Base-by-base conservation (phyloP, 2,329 filamentous ascomycete species). In the Dryadomyces quercivorus region DNA sequence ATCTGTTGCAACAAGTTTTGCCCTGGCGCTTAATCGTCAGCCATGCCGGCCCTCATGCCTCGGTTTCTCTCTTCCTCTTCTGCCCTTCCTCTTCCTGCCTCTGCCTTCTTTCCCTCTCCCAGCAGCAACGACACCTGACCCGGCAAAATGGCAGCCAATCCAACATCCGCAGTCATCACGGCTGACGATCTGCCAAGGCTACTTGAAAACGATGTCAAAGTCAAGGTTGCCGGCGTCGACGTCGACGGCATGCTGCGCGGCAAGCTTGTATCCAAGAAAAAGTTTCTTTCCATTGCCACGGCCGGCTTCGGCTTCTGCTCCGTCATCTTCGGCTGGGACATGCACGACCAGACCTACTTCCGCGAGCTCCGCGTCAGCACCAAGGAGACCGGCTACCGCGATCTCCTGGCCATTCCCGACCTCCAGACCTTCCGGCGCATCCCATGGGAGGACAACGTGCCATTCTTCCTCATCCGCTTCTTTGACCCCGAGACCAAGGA, bases 281-380 rank as follows among this genome's bases (percentile, higher is more conserved):
- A 96, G 72, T 95, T 96, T 69, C 74, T 95, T 42, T 88, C 86
- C 34, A 80, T 95, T 53, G 85, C 84, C n/a, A 70, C 80, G 45
- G 78, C 82, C 47, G 91, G 90, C 52, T 95, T 95, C 63, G 91
- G 90, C 53, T 95, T 95, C 75, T 95, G 91, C 74, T 93, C 87
- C 20, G 89, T 95, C 61, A 82, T 95, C 60, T 95, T 95, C 64
- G 90, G 91, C 66, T 95, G 91, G 91, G 90, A 96, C 70, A 95
- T 95, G 88, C 90, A 96, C 69, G 91, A 96, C 65, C 77, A 82
- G 72, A 94, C 88, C 12, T 96, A 95, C 69, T 84, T 88, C 67
- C 82, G 78, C 62, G 90, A 95, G 70, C 79, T 95, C 59, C 80
- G 80, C 64, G 85, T 95, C 67, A 93, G 88, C 70, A 95, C 95